phyloP scores from a whole-genome alignment of 2,329 filamentous ascomycete genomes.

The Hypomyces rosellus region DNA sequence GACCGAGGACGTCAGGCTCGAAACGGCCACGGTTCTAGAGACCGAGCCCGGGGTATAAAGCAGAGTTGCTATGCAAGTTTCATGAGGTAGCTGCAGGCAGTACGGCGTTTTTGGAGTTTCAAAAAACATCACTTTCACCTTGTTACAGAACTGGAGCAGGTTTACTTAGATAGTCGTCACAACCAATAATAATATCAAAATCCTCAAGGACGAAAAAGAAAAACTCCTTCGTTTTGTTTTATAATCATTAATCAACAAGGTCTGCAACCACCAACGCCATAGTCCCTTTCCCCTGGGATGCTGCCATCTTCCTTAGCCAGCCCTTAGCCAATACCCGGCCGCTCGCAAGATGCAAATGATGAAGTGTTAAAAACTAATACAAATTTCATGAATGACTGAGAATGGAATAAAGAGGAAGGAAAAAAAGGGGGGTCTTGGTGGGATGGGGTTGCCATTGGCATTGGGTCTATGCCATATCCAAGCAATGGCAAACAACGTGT shows the following conservation, averaged over 20 bases:
- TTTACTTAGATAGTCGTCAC: too few relatives aligned
- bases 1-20: constrained; percentile 72
- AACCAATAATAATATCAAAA: too few relatives aligned
- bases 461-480: too few relatives aligned
- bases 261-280: constrained; percentile 16
- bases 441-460: too few relatives aligned
- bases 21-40: constrained; percentile 65
- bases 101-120: constrained; percentile 6
- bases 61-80: neutral
- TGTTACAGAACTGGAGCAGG: too few relatives aligned
- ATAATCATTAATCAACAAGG: constrained; percentile 19
- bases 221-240: constrained; percentile 12
- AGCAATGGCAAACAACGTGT: too few relatives aligned
- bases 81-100: neutral
- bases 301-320: constrained; percentile 11
- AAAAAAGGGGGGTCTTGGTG: neutral
- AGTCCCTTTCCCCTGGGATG: constrained; percentile 13
- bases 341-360: constrained; percentile 13
- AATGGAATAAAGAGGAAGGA: neutral
- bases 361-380: constrained; percentile 13
- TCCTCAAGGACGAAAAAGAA: neutral
- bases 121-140: neutral
- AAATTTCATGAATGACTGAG: constrained; percentile 9
- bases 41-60: constrained; percentile 36
- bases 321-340: constrained; percentile 14